phyloP scores from a whole-genome alignment of 1,284 basidiomycete genomes.

The Ganoderma resinaceum region DNA sequence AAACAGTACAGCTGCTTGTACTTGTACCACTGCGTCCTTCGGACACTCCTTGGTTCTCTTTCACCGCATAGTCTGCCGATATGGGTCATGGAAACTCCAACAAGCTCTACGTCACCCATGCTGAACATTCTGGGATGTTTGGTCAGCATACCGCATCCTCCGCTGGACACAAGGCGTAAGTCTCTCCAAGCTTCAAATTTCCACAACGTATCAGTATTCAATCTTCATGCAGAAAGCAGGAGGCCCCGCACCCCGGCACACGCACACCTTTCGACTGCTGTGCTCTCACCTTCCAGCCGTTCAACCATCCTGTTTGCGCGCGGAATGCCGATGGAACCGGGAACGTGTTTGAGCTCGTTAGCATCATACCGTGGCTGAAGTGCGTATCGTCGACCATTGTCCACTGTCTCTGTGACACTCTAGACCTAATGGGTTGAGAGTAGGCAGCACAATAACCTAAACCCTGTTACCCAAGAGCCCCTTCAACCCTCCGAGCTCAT shows the following conservation, averaged over 20 bases:
- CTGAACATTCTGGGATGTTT: conserved; percentile 79
- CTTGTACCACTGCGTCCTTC: background rate
- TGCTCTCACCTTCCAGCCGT: conserved; percentile 91
- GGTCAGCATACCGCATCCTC: conserved; percentile 81
- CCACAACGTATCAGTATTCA: background rate
- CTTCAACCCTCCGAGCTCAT: conserved; percentile 84
- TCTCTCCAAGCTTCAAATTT: conserved; percentile 21
- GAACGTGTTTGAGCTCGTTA: conserved; percentile 85
- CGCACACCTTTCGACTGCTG: conserved; percentile 91
- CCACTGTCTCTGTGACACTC: background rate
- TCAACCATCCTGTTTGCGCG: conserved; percentile 89
- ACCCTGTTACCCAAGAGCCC: conserved; percentile 89
- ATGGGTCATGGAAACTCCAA: conserved; percentile 89
- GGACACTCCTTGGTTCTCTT: background rate
- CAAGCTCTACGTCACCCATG: conserved; percentile 87
- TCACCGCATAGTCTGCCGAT: conserved; percentile 20
- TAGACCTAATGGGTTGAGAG: conserved; percentile 21
- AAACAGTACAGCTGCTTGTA: background rate
- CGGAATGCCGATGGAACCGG: conserved; percentile 82
- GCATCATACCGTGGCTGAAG: conserved; percentile 95
- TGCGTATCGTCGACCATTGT: conserved; percentile 47
- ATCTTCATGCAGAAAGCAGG: conserved; percentile 59
- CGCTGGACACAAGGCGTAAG: conserved; percentile 73
- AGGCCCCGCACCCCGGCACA: conserved; percentile 65
- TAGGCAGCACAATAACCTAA: conserved; percentile 78